Percentiles rank a stretch among this genome's conserved stretches.
Evolutionary conservation across 2,329 filamentous ascomycete genomes (phyloP).

Genomic region (Aspergillus unguis): DNA sequence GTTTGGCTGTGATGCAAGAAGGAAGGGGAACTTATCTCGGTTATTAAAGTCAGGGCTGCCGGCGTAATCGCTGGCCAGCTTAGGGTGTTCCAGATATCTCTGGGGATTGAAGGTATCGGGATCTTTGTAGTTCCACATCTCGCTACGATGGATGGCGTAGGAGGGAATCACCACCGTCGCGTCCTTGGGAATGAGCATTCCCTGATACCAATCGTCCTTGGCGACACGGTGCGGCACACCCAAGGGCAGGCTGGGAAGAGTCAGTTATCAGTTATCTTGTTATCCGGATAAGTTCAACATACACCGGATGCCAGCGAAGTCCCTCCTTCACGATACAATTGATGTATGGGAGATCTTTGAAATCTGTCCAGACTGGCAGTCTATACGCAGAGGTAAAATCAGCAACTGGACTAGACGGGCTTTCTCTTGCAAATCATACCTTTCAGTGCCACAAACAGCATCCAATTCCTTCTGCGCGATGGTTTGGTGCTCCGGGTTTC

Average conservation of each 20-base stretch:
- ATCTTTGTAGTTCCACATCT: background rate
- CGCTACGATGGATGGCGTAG: background rate
- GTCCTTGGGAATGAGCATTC: background rate
- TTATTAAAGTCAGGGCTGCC: too few relatives aligned
- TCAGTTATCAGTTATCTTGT: background rate
- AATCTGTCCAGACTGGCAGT: background rate
- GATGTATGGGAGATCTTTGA: background rate
- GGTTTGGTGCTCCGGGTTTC: background rate
- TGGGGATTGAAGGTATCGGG: background rate
- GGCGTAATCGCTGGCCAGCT: background rate
- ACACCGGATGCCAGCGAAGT: background rate
- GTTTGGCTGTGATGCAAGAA: too few relatives aligned
- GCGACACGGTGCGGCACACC: background rate
- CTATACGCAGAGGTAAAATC: too few relatives aligned
- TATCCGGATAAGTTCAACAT: background rate
- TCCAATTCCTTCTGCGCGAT: background rate
- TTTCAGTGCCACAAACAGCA: background rate
- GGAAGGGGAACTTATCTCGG: background rate
- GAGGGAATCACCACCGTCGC: background rate
- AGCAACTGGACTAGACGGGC: background rate
- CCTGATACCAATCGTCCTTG: background rate
- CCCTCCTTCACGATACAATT: background rate
- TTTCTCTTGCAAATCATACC: background rate
- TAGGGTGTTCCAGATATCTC: background rate
- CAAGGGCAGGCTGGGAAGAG: background rate